Percentiles rank a stretch among this genome's conserved stretches.
Evolutionary conservation across 768 basidiomycete genomes (phyloP).

Genomic region (Leucosporidium creatinivorum): DNA sequence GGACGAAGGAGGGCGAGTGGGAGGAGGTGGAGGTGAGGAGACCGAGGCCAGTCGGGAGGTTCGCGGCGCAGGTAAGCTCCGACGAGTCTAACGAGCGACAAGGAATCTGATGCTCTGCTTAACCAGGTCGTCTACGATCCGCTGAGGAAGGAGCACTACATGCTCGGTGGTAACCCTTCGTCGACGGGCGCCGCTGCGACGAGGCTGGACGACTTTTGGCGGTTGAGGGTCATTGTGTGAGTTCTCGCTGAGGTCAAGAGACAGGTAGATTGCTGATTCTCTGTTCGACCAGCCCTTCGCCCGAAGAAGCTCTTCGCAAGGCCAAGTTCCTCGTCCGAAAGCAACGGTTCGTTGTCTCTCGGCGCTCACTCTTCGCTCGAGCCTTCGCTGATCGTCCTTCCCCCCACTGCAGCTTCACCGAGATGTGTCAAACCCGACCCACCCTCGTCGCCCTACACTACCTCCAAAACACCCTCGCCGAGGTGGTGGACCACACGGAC

Average conservation of each 20-base stretch:
- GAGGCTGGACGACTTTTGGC: slow-evolving; percentile 26
- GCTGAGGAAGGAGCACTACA: slow-evolving; percentile 16
- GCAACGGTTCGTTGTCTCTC: slow-evolving; percentile 18
- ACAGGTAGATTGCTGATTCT: background rate
- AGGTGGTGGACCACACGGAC: slow-evolving; percentile 28
- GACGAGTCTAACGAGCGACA: background rate
- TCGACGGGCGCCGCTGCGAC: background rate
- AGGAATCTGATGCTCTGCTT: too few species aligned
- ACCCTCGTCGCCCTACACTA: slow-evolving; percentile 33
- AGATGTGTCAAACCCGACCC: slow-evolving; percentile 24
- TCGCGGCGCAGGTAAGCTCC: slow-evolving; percentile 20
- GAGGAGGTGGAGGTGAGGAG: slow-evolving; percentile 2
- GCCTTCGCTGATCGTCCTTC: background rate
- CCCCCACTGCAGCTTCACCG: slow-evolving; percentile 21
- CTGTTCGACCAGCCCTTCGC: slow-evolving; percentile 13
- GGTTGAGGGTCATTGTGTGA: slow-evolving; percentile 24
- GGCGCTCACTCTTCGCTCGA: background rate
- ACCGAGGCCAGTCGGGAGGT: slow-evolving; percentile 7
- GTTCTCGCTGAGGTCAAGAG: too few species aligned
- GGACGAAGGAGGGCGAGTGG: slow-evolving; percentile 4
- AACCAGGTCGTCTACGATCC: slow-evolving; percentile 26
- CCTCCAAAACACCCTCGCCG: slow-evolving; percentile 33
- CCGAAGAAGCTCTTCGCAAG: slow-evolving; percentile 28
- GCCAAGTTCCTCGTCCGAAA: slow-evolving; percentile 34
- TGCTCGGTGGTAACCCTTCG: slow-evolving; percentile 28